Conservation (phyloP, 371 early-diverging fungal species). For the Coemansia linderi region DNA sequence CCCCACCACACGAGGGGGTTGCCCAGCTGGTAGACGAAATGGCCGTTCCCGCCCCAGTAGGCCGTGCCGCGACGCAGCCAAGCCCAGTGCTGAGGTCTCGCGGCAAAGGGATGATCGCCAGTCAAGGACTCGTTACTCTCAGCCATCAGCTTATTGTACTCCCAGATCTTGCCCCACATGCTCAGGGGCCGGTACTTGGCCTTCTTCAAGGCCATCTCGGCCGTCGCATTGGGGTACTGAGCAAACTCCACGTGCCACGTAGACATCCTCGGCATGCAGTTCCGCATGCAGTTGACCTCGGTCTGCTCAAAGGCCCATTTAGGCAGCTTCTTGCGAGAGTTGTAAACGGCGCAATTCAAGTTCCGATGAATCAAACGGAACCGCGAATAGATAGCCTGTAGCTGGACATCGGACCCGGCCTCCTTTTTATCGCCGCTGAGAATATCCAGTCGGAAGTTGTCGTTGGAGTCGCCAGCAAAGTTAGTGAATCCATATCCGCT, state of each 20-base stretch:
- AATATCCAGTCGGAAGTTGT: conserved; percentile 72
- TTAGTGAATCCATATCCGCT: conserved; percentile 63
- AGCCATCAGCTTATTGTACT: conserved; percentile 82
- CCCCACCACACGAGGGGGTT: conserved; percentile 96
- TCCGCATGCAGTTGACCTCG: conserved; percentile 83
- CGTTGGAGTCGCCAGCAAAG: conserved; percentile 64
- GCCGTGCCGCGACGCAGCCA: conserved; percentile 81
- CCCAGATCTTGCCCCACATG: conserved; percentile 75
- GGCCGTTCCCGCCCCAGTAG: conserved; percentile 75
- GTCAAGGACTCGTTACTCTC: conserved; percentile 73
- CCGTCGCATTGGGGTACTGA: conserved; percentile 15
- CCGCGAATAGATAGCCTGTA: conserved; percentile 67
- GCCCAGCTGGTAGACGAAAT: conserved; percentile 92
- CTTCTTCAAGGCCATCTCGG: conserved; percentile 8
- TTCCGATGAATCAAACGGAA: conserved; percentile 76
- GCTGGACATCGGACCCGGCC: conserved; percentile 52
- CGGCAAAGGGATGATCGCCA: conserved; percentile 83
- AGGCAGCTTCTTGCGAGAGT: conserved; percentile 79
- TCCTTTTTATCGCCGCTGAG: conserved; percentile 62
- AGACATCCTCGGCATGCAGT: conserved; percentile 62
- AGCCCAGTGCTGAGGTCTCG: conserved; percentile 82
- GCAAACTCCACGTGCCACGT: conserved; percentile 62
- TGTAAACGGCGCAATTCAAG: conserved; percentile 74
- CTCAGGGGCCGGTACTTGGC: conserved; percentile 41
- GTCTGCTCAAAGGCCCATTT: conserved; percentile 98